Conservation (phyloP, 768 basidiomycete genomes). For the Mrakia gelida region DNA sequence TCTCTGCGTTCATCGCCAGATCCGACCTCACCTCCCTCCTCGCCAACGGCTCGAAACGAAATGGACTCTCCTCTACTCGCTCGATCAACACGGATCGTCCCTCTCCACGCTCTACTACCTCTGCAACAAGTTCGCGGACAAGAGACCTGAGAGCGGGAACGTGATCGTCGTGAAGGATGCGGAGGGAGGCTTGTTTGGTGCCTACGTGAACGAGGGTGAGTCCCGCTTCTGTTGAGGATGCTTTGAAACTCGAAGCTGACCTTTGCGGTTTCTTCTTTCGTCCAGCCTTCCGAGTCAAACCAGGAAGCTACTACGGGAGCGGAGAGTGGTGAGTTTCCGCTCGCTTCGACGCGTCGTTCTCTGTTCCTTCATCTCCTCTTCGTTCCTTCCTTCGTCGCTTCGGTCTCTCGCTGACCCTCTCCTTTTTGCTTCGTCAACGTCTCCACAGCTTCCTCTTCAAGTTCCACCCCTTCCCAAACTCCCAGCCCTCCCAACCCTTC, state of each 20-base stretch:
- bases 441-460: conserved; percentile 28
- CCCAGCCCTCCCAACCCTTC: not conserved
- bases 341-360: too few relatives aligned
- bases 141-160: conserved; percentile 48
- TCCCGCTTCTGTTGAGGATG: too few relatives aligned
- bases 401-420: not conserved
- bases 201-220: conserved; percentile 69
- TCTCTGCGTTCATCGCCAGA: conserved; percentile 45
- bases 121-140: conserved; percentile 38
- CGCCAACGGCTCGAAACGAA: conserved; percentile 62
- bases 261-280: too few relatives aligned
- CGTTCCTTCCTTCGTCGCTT: too few relatives aligned
- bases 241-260: too few relatives aligned
- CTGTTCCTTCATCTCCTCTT: not conserved
- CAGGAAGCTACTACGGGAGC: conserved; percentile 73
- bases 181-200: conserved; percentile 67
- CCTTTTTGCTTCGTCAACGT: not conserved
- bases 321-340: conserved; percentile 67
- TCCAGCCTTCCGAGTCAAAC: conserved; percentile 49
- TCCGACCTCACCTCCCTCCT: conserved; percentile 68
- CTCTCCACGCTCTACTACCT: conserved; percentile 72
- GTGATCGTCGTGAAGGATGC: conserved; percentile 66
- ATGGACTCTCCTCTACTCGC: conserved; percentile 80
- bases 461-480: conserved; percentile 23
- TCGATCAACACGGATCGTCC: conserved; percentile 93